Evolutionary conservation across 2,329 filamentous ascomycete species (phyloP), one percentile per base, ranked within the genome.

Genomic region (Sodiomyces alkalinus): DNA sequence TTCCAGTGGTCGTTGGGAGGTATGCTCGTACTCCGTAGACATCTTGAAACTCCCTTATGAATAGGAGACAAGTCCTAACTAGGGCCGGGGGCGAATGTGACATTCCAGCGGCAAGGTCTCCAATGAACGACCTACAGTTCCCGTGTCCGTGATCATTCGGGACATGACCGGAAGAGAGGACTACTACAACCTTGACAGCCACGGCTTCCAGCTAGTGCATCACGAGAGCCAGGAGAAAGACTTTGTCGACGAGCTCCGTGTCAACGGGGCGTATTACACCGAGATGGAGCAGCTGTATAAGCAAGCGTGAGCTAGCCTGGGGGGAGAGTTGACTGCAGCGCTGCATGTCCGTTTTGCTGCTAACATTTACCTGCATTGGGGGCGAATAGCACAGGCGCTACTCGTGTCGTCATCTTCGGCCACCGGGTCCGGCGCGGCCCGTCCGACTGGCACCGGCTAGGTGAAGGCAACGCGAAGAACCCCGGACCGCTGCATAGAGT

Each of bases 81-180:
- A 8, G 14, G 13, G 13, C 23, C 10, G 23, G 13, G 17, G 13
- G 23, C 12, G 7, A 3, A 12, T 31, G 4, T 21, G 8, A 26
- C 26, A 13, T n/a, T 28, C 13, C 30, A 39, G 35, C 15, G 37
- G 30, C 12, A 55, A 79, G 7, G 52, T 77, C 22, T 49, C 78
- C 31, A 80, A 80, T 52, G 74, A 80, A 47, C 69, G 79, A 42
- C 79, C 74, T 1, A 68, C 79, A 41, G 63, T 74, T 11, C 59
- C 68, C 18, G 55, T n/a, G 57, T 62, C 1, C 52, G 56, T 32
- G 62, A 71, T 1, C 48, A 52, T 17, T 56, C 72, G 20, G 58
- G 73, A 79, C 0, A 63, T 54, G 9, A 49, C 64, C 19, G 72
- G 73, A 0, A 72, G 80, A 42, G 70, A 78, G 31, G 74, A 79